These are phyloP conservation scores for Suillus americanus DNA, from an alignment of 768 basidiomycete species.

Conservation along the genomic window DNA sequence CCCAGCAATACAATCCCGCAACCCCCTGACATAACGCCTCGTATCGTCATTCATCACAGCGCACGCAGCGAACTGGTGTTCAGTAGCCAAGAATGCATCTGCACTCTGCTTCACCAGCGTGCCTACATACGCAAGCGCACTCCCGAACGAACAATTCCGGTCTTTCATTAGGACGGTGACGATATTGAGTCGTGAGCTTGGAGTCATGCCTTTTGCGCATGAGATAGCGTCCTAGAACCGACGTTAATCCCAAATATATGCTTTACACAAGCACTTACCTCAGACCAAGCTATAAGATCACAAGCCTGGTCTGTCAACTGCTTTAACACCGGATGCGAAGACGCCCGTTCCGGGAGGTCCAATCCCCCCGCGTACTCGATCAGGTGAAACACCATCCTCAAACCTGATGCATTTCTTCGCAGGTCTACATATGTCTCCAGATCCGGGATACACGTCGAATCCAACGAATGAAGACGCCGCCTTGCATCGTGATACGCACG, in stretches of 20 bases:
- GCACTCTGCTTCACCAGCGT: slow-evolving; percentile 27
- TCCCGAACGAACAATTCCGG: slow-evolving; percentile 46
- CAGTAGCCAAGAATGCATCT: slow-evolving; percentile 27
- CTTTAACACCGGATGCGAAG: slow-evolving; percentile 26
- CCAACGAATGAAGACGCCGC: slow-evolving; percentile 18
- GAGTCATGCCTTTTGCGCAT: slow-evolving; percentile 46
- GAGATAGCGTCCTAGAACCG: slow-evolving; percentile 54
- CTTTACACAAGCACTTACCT: slow-evolving; percentile 36
- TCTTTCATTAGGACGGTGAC: slow-evolving; percentile 49
- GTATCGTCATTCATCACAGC: slow-evolving; percentile 23
- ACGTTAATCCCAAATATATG: background rate
- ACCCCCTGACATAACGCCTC: slow-evolving; percentile 43
- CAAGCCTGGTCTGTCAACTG: slow-evolving; percentile 41
- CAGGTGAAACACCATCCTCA: slow-evolving; percentile 49
- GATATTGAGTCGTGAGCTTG: slow-evolving; percentile 41
- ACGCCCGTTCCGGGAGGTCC: slow-evolving; percentile 31
- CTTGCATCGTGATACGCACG: slow-evolving; percentile 34
- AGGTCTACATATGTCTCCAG: slow-evolving; percentile 48
- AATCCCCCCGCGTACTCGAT: slow-evolving; percentile 54
- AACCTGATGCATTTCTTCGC: slow-evolving; percentile 49
- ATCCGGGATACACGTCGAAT: slow-evolving; percentile 33
- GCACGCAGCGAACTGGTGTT: slow-evolving; percentile 19
- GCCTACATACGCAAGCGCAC: slow-evolving; percentile 34
- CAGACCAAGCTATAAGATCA: slow-evolving; percentile 53
- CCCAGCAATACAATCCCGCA: slow-evolving; percentile 57